Evolutionary conservation across 2,329 filamentous ascomycete species (phyloP).

Genomic region (Epichloe bromicola): DNA sequence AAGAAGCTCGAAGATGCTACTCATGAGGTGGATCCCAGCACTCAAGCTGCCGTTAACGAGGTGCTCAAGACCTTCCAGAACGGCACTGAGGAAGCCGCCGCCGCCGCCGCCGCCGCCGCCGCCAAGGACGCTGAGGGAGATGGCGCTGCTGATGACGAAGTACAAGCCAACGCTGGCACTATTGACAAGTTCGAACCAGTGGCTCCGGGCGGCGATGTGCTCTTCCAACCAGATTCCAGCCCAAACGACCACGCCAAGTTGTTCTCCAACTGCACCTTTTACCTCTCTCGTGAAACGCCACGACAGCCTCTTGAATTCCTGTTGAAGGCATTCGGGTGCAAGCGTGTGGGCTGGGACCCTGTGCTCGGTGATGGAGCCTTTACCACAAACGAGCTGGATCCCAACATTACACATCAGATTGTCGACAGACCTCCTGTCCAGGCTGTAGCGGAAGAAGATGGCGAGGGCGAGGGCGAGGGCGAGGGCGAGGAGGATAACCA

Average conservation of each 20-base stretch:
- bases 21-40: slow-evolving; percentile 45
- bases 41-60: slow-evolving; percentile 55
- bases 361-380: slow-evolving; percentile 86
- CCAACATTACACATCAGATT: slow-evolving; percentile 88
- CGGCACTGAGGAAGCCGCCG: slow-evolving; percentile 29
- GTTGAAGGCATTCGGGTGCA: slow-evolving; percentile 87
- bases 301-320: slow-evolving; percentile 85
- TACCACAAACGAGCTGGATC: slow-evolving; percentile 77
- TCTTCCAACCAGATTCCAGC: slow-evolving; percentile 62
- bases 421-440: slow-evolving; percentile 77
- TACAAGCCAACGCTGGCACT: slow-evolving; percentile 33
- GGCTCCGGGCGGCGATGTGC: slow-evolving; percentile 70
- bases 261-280: slow-evolving; percentile 83
- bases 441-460: slow-evolving; percentile 36
- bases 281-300: slow-evolving; percentile 85
- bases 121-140: slow-evolving; percentile 21
- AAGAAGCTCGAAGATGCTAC: slow-evolving; percentile 33
- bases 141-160: slow-evolving; percentile 25
- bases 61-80: slow-evolving; percentile 55
- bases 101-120: slow-evolving; percentile 9
- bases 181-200: slow-evolving; percentile 89
- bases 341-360: slow-evolving; percentile 86
- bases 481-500: slow-evolving; percentile 43
- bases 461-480: slow-evolving; percentile 26
- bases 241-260: slow-evolving; percentile 58